A percentile compares a stretch with the other conserved stretches of the same genome.
Conservation (phyloP, 805 yeast species). For the Saturnispora gosingensis region DNA sequence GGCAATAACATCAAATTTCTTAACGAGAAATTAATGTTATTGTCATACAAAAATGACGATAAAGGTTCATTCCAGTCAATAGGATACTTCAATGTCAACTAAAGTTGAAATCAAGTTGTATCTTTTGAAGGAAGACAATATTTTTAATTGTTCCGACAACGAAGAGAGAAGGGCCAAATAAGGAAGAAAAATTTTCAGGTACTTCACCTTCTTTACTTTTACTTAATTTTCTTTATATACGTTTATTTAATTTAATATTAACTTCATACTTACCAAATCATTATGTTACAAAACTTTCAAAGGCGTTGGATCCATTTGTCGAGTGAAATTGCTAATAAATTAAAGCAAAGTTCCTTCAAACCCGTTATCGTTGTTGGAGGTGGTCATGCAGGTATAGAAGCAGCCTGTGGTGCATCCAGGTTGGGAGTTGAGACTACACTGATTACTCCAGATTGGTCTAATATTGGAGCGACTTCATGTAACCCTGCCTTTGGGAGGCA, state of each 20-base stretch:
- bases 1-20: not conserved
- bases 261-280: not conserved
- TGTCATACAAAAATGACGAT: not conserved
- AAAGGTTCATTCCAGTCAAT: not conserved
- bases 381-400: constrained; percentile 99
- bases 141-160: not conserved
- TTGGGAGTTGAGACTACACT: constrained; percentile 62
- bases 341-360: constrained; percentile 3
- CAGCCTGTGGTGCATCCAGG: constrained; percentile 88
- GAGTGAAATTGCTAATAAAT: constrained; percentile 7
- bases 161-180: not conserved
- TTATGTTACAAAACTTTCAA: constrained; percentile 1
- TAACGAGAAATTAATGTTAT: not conserved
- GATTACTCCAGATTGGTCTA: constrained; percentile 63
- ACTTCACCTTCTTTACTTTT: not conserved
- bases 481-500: constrained; percentile 97
- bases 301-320: constrained; percentile 9
- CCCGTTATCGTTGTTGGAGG: constrained; percentile 92
- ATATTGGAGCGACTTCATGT: constrained; percentile 92
- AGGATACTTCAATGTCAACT: not conserved
- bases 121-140: not conserved
- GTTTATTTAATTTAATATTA: not conserved
- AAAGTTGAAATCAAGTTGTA: not conserved
- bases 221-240: not conserved
- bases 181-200: not conserved